Percentiles rank a stretch among this genome's conserved stretches.
phyloP scores from a whole-genome alignment of 2,329 filamentous ascomycete species.

The Rutstroemia sp. region DNA sequence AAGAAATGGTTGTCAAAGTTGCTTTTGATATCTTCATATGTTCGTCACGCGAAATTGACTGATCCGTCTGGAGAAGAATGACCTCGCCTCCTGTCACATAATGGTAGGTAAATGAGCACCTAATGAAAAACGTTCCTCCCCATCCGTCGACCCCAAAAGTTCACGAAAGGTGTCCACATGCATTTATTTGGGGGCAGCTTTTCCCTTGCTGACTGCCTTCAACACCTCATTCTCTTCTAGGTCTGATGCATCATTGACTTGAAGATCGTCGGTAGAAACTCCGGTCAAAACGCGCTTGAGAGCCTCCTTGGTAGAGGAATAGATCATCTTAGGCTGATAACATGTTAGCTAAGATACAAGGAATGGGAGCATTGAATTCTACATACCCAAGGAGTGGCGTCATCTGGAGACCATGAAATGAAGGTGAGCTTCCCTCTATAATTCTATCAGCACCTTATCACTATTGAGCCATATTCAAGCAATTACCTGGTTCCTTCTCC shows the following conservation, averaged over 20 bases:
- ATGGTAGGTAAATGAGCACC: conserved; percentile 23
- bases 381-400: conserved; percentile 59
- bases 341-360: background rate
- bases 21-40: conserved; percentile 12
- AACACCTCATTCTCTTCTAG: conserved; percentile 71
- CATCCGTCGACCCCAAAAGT: conserved; percentile 6
- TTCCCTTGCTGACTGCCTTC: conserved; percentile 53
- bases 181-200: conserved; percentile 4
- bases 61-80: conserved; percentile 8
- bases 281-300: conserved; percentile 74
- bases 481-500: conserved; percentile 65
- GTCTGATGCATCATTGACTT: conserved; percentile 78
- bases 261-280: conserved; percentile 61
- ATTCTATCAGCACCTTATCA: conserved; percentile 14
- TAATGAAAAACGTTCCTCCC: conserved; percentile 20
- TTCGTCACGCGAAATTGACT: conserved; percentile 10
- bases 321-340: conserved; percentile 75
- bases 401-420: conserved; percentile 74
- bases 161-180: background rate
- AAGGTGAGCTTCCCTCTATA: conserved; percentile 70
- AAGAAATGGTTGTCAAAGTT: conserved; percentile 6
- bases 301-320: conserved; percentile 81
- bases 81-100: conserved; percentile 5
- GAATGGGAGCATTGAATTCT: background rate
- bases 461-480: conserved; percentile 9